Base-by-base conservation (phyloP, 805 yeast genomes). In the Candida nanaspora region DNA sequence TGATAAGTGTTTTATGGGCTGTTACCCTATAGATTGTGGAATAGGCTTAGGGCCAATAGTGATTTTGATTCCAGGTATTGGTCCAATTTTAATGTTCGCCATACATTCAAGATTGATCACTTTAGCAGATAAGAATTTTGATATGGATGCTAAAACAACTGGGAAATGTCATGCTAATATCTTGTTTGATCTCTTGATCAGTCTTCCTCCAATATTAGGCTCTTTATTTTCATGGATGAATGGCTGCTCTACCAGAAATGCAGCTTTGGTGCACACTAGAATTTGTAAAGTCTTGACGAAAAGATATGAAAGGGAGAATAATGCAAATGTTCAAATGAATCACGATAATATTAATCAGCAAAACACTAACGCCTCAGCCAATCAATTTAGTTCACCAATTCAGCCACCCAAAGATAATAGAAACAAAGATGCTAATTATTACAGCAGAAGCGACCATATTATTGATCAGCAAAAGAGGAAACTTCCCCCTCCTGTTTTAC, bases 191-290 rank as follows among this genome's bases (percentile, higher is more conserved):
- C 67, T 89, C 25, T 49, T 84, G 31, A 76, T 89, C 30, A 72
- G 89, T 2, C 65, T 91, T 27, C 81, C 91, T 0, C 98, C 98
- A 0, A 49, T 88, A 4, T 58, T 91, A 27, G 98, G 98, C 1
- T 68, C 80, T 2, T 62, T 88, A 29, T 73, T 88, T 41, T 65
- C 85, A 11, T 89, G 95, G 91, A 44, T 89, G 58, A 76, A 86
- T 54, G 85, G 80, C 2, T 85, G 96, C 55, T 85, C 95, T 7
- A 86, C 96, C 0, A 68, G 96, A 52, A 89, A 91, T 58, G 95
- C 96, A 0, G 89, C 91, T 0, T 53, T 86, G 51, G 70, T 88
- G 8, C 87, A 86, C 56, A 74, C 70, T 0, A 38, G 48, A 20
- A 50, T 51, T 1, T 41, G 49, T 2, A 57, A 50, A 35, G 41